Percentiles rank a stretch among this genome's conserved stretches.
These are phyloP conservation scores for Geranomyces variabilis DNA, from an alignment of 192 early-diverging fungal genomes.

Conservation along the genomic window DNA sequence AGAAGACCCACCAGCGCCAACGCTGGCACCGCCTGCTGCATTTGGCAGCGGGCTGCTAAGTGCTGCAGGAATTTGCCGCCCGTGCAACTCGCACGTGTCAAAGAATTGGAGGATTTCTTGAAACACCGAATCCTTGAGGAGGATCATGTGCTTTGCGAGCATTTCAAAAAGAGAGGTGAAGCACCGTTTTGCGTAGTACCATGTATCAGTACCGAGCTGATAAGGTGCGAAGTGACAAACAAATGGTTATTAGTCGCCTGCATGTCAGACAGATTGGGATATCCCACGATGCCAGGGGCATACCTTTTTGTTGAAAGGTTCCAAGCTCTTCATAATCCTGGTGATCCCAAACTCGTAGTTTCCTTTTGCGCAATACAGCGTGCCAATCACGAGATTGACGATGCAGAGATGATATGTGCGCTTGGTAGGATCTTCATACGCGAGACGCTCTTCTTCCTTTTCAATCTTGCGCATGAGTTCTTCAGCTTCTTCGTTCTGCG, in stretches of 20 bases:
- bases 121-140: conserved; percentile 64
- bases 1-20: conserved; percentile 22
- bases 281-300: neutral
- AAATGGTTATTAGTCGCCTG: too few species aligned
- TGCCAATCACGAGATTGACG: conserved; percentile 70
- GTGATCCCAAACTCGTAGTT: conserved; percentile 73
- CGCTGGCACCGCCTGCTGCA: conserved; percentile 20
- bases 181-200: conserved; percentile 70
- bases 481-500: conserved; percentile 70
- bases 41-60: conserved; percentile 29
- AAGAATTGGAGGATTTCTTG: conserved; percentile 61
- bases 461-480: conserved; percentile 69
- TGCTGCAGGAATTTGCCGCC: conserved; percentile 57
- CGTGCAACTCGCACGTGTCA: conserved; percentile 61
- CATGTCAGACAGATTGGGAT: too few species aligned
- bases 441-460: conserved; percentile 66
- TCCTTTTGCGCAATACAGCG: conserved; percentile 67
- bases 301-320: conserved; percentile 70
- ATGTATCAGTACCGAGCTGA: conserved; percentile 68
- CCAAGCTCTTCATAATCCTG: conserved; percentile 66
- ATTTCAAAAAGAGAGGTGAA: conserved; percentile 64
- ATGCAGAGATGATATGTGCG: conserved; percentile 67
- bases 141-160: conserved; percentile 69
- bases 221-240: neutral
- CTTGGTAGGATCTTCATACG: conserved; percentile 60